Conservation (phyloP, 139 green algal genomes). For the Klebsormidium nitens region DNA sequence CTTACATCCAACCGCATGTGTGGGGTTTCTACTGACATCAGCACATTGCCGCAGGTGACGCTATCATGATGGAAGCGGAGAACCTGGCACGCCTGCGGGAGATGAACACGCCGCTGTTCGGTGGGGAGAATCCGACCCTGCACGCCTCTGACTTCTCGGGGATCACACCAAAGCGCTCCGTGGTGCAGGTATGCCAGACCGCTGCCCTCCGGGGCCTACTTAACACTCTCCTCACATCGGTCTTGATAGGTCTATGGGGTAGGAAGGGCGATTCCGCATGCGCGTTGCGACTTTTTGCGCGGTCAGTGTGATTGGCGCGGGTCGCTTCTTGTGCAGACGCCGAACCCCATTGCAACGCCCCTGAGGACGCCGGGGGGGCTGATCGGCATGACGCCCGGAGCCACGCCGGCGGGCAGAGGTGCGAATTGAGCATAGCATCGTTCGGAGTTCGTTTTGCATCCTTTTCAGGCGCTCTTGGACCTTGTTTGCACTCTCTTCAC, state of each 20-base stretch:
- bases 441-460: too few relatives aligned
- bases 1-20: background rate
- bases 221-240: background rate
- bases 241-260: too few relatives aligned
- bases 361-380: conserved; percentile 30
- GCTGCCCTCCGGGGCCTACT: background rate
- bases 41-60: conserved; percentile 54
- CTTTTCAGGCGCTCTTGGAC: too few relatives aligned
- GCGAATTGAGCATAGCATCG: too few relatives aligned
- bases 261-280: too few relatives aligned
- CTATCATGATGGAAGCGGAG: conserved; percentile 76
- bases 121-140: conserved; percentile 76
- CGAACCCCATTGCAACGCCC: conserved; percentile 44
- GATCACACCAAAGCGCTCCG: conserved; percentile 51
- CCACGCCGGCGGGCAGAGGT: conserved; percentile 17
- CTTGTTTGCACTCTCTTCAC: too few relatives aligned
- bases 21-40: too few relatives aligned
- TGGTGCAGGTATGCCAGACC: conserved; percentile 5
- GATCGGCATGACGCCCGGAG: conserved; percentile 6
- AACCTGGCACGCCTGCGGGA: conserved; percentile 67
- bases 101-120: conserved; percentile 81
- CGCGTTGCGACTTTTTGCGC: background rate
- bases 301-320: background rate
- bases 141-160: conserved; percentile 66
- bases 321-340: background rate